Percentiles rank a stretch among this genome's conserved stretches.
Conservation (phyloP, 495 filamentous ascomycete genomes). For the Aspergillus olivimuriae region DNA sequence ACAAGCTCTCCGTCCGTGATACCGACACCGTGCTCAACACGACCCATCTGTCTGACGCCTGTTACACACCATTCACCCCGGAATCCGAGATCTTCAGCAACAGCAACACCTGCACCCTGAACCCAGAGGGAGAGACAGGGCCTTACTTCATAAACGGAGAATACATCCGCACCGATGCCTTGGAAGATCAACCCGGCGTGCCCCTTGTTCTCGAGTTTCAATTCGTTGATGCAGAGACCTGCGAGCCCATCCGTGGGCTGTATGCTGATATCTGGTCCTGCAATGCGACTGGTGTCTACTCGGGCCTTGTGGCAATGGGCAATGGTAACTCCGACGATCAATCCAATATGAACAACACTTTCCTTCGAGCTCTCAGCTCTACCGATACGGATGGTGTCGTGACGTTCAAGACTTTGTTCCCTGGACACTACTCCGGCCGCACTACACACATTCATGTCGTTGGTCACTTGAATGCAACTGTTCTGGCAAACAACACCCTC, state of each 20-base stretch:
- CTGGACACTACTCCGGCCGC: constrained; percentile 47
- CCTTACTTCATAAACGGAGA: constrained; percentile 36
- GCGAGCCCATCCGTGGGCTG: constrained; percentile 41
- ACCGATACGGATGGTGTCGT: constrained; percentile 44
- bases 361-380: constrained; percentile 45
- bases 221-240: constrained; percentile 47
- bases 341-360: constrained; percentile 40
- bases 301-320: constrained; percentile 15
- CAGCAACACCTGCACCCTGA: constrained; percentile 17
- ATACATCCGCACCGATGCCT: constrained; percentile 44
- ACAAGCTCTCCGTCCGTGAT: no score
- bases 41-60: no score
- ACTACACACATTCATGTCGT: constrained; percentile 44
- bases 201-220: constrained; percentile 48
- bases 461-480: constrained; percentile 37
- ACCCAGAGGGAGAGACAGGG: constrained; percentile 22
- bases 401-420: constrained; percentile 44
- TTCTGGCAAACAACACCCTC: constrained; percentile 42
- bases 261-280: constrained; percentile 51
- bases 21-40: no score
- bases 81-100: constrained; percentile 17
- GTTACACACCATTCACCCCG: no score
- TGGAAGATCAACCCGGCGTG: constrained; percentile 42
- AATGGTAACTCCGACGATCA: constrained; percentile 21
- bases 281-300: constrained; percentile 51